Evolutionary conservation across 805 yeast genomes (phyloP).

Genomic region (Yarrowia alimentaria): DNA sequence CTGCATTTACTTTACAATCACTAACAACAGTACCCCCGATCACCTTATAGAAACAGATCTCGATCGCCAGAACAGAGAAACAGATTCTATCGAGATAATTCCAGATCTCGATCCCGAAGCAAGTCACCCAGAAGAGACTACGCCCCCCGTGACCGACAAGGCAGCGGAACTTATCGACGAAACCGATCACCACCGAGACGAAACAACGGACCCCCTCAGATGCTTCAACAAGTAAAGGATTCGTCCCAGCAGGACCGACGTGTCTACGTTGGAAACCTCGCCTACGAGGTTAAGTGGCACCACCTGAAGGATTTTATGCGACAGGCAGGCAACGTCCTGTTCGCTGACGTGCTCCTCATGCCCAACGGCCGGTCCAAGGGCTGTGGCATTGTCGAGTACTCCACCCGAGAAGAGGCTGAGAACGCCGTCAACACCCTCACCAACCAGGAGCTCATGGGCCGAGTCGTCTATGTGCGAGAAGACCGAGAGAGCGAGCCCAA

Average conservation of each 20-base stretch:
- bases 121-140: constrained; percentile 26
- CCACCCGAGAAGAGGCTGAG: constrained; percentile 59
- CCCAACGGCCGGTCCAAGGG: constrained; percentile 69
- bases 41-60: constrained; percentile 27
- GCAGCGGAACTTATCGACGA: constrained; percentile 21
- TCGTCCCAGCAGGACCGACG: constrained; percentile 42
- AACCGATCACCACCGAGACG: constrained; percentile 25
- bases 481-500: constrained; percentile 50
- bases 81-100: constrained; percentile 25
- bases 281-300: constrained; percentile 43
- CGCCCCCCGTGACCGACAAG: constrained; percentile 21
- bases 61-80: constrained; percentile 26
- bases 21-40: constrained; percentile 27
- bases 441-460: constrained; percentile 62
- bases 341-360: constrained; percentile 78
- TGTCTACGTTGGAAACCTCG: constrained; percentile 46
- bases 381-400: constrained; percentile 72
- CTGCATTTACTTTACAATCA: background rate
- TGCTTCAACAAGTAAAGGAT: constrained; percentile 25
- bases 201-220: constrained; percentile 26
- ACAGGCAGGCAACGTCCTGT: constrained; percentile 59
- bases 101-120: constrained; percentile 28
- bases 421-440: constrained; percentile 69
- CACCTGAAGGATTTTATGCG: constrained; percentile 43
- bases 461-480: constrained; percentile 86